A percentile compares a stretch with the other conserved stretches of the same genome.
These are phyloP conservation scores for Talaromyces sp. DNA, from an alignment of 2,329 filamentous ascomycete genomes.

Conservation along the genomic window DNA sequence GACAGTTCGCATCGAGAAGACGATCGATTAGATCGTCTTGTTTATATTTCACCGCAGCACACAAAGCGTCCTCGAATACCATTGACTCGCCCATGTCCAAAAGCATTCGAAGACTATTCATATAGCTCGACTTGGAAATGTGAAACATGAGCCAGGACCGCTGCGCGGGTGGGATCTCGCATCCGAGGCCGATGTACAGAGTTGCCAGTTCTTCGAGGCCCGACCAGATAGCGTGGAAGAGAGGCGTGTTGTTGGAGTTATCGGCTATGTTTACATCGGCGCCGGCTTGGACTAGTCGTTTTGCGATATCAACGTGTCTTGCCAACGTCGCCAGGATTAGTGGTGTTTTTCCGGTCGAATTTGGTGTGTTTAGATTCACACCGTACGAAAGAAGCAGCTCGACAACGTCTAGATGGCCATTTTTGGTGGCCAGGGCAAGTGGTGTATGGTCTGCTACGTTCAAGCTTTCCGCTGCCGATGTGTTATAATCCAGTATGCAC, in stretches of 20 bases:
- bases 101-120: background rate
- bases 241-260: background rate
- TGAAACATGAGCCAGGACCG: background rate
- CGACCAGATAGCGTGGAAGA: background rate
- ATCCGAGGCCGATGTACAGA: background rate
- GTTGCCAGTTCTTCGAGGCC: background rate
- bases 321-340: background rate
- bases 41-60: background rate
- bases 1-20: background rate
- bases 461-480: background rate
- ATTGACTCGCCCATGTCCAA: background rate
- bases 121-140: background rate
- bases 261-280: background rate
- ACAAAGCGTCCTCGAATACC: background rate
- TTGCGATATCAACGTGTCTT: background rate
- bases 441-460: constrained; percentile 2
- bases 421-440: background rate
- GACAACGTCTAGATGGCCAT: background rate
- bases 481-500: background rate
- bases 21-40: background rate
- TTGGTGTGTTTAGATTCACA: background rate
- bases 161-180: background rate
- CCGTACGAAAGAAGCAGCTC: background rate
- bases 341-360: background rate
- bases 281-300: background rate